These are phyloP conservation scores for Prunus mume DNA, from an alignment of 306 rosid species.

Conservation along the genomic window DNA sequence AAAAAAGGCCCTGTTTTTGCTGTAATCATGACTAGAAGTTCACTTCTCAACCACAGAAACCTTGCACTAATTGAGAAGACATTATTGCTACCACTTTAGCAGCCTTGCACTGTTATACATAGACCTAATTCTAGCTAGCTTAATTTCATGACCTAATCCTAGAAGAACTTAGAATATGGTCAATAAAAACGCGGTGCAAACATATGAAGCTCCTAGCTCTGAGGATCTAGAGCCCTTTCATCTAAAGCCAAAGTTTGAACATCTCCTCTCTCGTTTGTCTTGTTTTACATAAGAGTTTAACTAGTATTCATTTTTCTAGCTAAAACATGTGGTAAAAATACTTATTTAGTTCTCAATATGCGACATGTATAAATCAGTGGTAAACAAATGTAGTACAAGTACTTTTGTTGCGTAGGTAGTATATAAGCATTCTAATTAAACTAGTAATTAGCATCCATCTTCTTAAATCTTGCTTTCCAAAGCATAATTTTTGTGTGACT, in stretches of 20 bases:
- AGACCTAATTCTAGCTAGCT: background rate
- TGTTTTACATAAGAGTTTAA: no score
- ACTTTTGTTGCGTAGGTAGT: background rate
- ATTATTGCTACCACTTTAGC: background rate
- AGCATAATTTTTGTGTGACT: background rate
- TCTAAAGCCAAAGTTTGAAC: background rate
- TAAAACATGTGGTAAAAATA: background rate
- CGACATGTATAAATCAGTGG: background rate
- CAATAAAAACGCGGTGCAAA: background rate
- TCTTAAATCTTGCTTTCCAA: background rate
- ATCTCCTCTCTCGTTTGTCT: background rate
- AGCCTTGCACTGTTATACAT: background rate
- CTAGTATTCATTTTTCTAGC: no score
- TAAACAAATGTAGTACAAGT: background rate
- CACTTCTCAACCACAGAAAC: background rate
- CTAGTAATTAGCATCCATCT: background rate
- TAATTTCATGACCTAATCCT: background rate
- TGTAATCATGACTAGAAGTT: background rate
- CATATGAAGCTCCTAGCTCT: no score
- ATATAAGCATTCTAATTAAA: background rate
- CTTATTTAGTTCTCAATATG: background rate
- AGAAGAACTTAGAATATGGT: background rate
- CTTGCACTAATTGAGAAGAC: background rate
- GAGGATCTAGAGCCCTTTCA: background rate
- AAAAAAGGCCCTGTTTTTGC: slow-evolving; percentile 10